phyloP scores from a whole-genome alignment of 2,329 filamentous ascomycete genomes.

The Cercospora janseana region DNA sequence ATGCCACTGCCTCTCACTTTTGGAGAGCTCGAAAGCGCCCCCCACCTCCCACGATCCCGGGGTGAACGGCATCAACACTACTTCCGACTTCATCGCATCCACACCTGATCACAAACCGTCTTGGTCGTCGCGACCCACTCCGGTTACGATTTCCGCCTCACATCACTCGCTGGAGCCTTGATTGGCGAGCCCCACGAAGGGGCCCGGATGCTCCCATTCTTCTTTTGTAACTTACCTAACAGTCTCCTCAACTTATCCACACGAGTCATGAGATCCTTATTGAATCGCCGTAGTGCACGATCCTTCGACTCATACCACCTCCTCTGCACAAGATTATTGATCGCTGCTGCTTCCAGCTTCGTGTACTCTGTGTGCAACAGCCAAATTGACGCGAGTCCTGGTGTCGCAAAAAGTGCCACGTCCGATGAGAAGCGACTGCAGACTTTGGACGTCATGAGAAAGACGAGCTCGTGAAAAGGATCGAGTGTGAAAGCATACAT shows the following conservation, averaged over 20 bases:
- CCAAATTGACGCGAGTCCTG: constrained; percentile 9
- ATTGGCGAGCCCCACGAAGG: background rate
- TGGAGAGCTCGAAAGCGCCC: too few species aligned
- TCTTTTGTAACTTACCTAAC: background rate
- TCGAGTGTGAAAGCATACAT: constrained; percentile 7
- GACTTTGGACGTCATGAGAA: constrained; percentile 5
- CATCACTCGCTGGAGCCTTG: constrained; percentile 8
- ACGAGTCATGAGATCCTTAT: constrained; percentile 7
- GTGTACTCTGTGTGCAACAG: constrained; percentile 11
- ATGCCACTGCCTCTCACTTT: too few species aligned
- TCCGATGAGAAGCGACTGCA: constrained; percentile 2
- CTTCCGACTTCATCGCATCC: background rate
- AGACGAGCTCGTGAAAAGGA: constrained; percentile 8
- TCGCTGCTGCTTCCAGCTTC: background rate
- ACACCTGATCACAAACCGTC: background rate
- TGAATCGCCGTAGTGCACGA: constrained; percentile 5
- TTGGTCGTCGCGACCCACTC: background rate
- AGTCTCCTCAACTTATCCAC: constrained; percentile 1
- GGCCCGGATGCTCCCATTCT: background rate
- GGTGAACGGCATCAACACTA: too few species aligned
- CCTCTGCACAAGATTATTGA: constrained; percentile 4
- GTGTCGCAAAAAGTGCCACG: constrained; percentile 1
- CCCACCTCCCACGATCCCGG: too few species aligned
- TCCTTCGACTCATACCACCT: constrained; percentile 14
- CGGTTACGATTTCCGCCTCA: background rate